Base-by-base conservation (phyloP, 164 flowering plant species). In the Magnolia sinica region DNA sequence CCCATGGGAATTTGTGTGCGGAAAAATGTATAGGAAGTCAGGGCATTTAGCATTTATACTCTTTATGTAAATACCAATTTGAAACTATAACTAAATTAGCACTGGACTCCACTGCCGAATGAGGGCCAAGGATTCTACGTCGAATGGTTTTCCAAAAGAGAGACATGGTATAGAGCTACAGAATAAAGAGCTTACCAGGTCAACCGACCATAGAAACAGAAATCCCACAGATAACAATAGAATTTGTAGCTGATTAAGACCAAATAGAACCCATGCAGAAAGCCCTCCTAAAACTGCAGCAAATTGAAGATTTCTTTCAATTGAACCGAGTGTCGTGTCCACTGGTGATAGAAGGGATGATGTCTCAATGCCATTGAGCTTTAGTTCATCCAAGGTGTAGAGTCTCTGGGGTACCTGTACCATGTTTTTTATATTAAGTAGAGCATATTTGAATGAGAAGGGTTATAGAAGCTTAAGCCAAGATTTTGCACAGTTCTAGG, bases 321-420 rank as follows among this genome's bases (percentile, higher is more conserved):
- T 88, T 3, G 90, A 76, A 76, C 94, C 92, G 72, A 93, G 86
- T 20, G 96, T 93, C 10, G 86, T 45, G 77, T 95, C 99, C 55
- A 83, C 87, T 0, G 98, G 97, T 1, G 98, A 90, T 2, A 95
- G 81, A 76, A 93, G 86, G 24, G 93, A 88, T 4, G 81, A 23
- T 31, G 98, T 68, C 59, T 92, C 92, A 5, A 95, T 93, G 5
- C 96, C 92, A 76, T 95, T 95, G 80, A 93, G 79, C 84, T 89
- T 92, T 65, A 95, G 81, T 79, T 95, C 98, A 82, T 93, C 96
- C 83, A 92, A 85, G n/a, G 90, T 86, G 83, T 93, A 95, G 6
- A 91, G 91, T 76, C 96, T 88, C 67, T 90, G 96, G 0, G 97
- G 96, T 65, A 95, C 83, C 99, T 95, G 86, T 22, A 49, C 7